Conservation (phyloP, 2,329 filamentous ascomycete species). For the Helotiales sp. region DNA sequence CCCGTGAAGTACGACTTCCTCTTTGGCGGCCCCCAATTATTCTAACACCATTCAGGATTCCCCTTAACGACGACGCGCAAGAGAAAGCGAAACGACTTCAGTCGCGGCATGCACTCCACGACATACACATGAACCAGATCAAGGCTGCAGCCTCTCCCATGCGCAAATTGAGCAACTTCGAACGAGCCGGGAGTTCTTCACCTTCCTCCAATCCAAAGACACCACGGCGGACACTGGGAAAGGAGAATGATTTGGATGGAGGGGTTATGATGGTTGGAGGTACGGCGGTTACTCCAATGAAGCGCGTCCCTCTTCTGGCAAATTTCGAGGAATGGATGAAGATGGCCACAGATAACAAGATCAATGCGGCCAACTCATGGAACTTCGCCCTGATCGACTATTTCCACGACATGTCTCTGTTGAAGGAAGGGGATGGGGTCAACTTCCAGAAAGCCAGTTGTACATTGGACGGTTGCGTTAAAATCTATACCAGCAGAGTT, state of each 20-base stretch:
- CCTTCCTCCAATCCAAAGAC: constrained; percentile 63
- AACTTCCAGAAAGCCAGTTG: constrained; percentile 99
- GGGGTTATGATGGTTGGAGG: constrained; percentile 71
- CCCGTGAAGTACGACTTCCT: constrained; percentile 42
- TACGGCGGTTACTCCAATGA: constrained; percentile 88
- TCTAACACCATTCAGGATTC: constrained; percentile 65
- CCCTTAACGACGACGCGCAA: constrained; percentile 91
- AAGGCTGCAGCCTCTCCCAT: constrained; percentile 78
- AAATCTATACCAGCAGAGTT: constrained; percentile 98
- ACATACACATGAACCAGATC: constrained; percentile 90
- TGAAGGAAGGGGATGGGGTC: constrained; percentile 95
- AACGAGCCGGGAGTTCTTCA: constrained; percentile 61
- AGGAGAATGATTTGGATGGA: constrained; percentile 55
- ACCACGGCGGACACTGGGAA: constrained; percentile 49
- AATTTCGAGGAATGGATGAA: constrained; percentile 99
- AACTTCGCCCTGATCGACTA: constrained; percentile 99
- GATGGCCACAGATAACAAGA: constrained; percentile 99
- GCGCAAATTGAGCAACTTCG: constrained; percentile 65
- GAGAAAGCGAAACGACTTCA: constrained; percentile 90
- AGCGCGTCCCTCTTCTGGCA: constrained; percentile 90
- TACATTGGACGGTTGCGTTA: constrained; percentile 96
- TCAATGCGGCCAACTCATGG: constrained; percentile 98
- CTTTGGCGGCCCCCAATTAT: background rate
- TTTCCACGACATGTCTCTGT: constrained; percentile 97
- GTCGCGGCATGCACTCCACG: constrained; percentile 85